Percentiles rank a stretch among this genome's conserved stretches.
These are phyloP conservation scores for Pythium monospermum DNA, from an alignment of 352 stramenopile genomes.

Conservation along the genomic window DNA sequence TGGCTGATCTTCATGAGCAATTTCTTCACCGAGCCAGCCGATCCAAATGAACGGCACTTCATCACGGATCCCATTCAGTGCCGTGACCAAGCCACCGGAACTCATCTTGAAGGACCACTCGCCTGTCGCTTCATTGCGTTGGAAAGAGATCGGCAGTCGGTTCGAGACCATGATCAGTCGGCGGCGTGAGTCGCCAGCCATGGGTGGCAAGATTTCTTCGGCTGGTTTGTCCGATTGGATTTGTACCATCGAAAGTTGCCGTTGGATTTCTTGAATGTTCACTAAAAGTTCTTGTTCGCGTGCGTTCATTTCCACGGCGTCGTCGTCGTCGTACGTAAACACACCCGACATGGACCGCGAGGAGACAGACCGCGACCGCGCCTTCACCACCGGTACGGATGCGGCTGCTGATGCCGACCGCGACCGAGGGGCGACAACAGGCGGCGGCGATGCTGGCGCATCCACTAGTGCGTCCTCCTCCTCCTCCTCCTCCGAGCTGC, in stretches of 20 bases:
- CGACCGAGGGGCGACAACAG: not conserved
- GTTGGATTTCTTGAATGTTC: constrained; percentile 89
- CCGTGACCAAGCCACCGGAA: constrained; percentile 83
- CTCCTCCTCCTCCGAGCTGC: not conserved
- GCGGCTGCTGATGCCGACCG: constrained; percentile 3
- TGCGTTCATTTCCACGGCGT: constrained; percentile 70
- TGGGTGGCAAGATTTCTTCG: constrained; percentile 61
- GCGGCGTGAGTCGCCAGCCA: constrained; percentile 52
- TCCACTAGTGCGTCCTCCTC: not conserved
- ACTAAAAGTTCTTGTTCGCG: constrained; percentile 85
- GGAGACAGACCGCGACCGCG: constrained; percentile 4
- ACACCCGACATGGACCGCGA: constrained; percentile 16
- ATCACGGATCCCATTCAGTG: constrained; percentile 84
- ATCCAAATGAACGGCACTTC: constrained; percentile 91
- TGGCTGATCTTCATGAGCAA: constrained; percentile 74
- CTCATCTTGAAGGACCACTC: constrained; percentile 88
- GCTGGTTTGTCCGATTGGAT: constrained; percentile 76
- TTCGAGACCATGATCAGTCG: constrained; percentile 90
- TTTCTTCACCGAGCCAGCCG: constrained; percentile 87
- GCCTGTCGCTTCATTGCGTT: constrained; percentile 79
- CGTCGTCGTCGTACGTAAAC: constrained; percentile 54
- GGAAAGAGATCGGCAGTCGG: constrained; percentile 85
- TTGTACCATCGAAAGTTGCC: constrained; percentile 84
- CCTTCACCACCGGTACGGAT: not conserved
- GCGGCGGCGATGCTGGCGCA: constrained; percentile 1